Percentiles rank a stretch among this genome's conserved stretches.
phyloP scores from a whole-genome alignment of 495 filamentous ascomycete genomes.

The Peziza echinospora region DNA sequence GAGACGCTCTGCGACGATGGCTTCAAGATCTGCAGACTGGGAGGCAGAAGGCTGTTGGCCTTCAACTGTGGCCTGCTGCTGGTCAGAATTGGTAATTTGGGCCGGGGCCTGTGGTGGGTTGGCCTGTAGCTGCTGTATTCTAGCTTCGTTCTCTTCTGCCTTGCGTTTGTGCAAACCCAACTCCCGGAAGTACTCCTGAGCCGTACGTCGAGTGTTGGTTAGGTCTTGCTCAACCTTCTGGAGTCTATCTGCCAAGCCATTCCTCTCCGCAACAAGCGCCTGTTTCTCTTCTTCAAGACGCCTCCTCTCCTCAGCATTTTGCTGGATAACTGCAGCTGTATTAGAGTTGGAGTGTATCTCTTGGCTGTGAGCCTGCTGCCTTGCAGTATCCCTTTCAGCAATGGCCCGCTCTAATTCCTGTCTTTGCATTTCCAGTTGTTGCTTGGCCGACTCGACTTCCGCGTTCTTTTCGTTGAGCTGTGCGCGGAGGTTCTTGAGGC shows the following conservation, averaged over 20 bases:
- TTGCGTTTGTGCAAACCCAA: conserved; percentile 1
- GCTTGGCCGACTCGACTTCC: conserved; percentile 1
- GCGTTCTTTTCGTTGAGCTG: neutral
- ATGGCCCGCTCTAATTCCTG: neutral
- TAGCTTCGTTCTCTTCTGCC: conserved; percentile 1
- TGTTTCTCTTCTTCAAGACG: conserved; percentile 21
- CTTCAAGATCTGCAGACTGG: conserved; percentile 25
- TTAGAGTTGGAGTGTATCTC: conserved; percentile 24
- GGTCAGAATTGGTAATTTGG: neutral
- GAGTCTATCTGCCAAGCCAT: conserved; percentile 18
- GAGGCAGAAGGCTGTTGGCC: neutral
- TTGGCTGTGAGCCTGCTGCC: conserved; percentile 28
- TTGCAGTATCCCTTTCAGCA: conserved; percentile 24
- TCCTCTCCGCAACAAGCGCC: neutral
- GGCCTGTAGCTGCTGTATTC: neutral
- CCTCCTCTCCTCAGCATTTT: conserved; percentile 21
- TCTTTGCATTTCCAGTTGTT: conserved; percentile 1
- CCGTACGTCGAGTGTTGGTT: conserved; percentile 8
- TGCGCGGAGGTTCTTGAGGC: conserved; percentile 20
- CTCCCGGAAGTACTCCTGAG: conserved; percentile 20
- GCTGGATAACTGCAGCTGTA: conserved; percentile 4
- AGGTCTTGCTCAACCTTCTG: conserved; percentile 20
- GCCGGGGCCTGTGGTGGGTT: neutral
- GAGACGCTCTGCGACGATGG: conserved; percentile 14
- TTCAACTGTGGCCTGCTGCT: neutral